Evolutionary conservation across 768 basidiomycete species (phyloP), one percentile per base, ranked within the genome.

Genomic region (Leucocoprinus birnbaumii): DNA sequence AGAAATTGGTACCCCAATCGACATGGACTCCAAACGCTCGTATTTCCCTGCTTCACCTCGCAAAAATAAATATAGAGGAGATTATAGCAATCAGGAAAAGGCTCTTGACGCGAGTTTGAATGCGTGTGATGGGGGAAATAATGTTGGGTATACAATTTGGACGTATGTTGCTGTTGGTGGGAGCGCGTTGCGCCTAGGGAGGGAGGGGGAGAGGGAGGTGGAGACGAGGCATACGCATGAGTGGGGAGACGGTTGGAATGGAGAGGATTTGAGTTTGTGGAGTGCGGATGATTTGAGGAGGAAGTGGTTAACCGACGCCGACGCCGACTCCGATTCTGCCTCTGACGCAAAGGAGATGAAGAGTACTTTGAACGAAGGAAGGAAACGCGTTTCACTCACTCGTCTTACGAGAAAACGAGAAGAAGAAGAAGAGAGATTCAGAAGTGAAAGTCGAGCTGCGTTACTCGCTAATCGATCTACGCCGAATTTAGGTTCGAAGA

Each of bases 171-270:
- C 89, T 0, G 90, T 96, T 61, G 86, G 38, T n/a, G 16, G 38
- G 4, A n/a, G 38, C 13, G 38, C 38, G 16, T 4, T 38, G 38
- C n/a, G n/a, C n/a, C n/a, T n/a, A n/a, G n/a, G n/a, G n/a, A n/a
- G n/a, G n/a, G n/a, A n/a, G n/a, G n/a, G 38, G 11, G 38, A 5
- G 16, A 38, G n/a, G 13, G 11, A 38, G 4, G 4, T 14, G 3
- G 11, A 7, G 38, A 38, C 38, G n/a, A 38, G 70, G 42, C 68
- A 86, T 64, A 77, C 76, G 22, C 92, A 98, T 65, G 74, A 82
- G 64, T 97, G 91, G 91, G 94, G 96, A 13, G 96, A 99, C 70
- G 86, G 86, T 1, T 99, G 95, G 96, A 95, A 98, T 67, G 83
- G 91, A 71, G 96, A 99, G 72, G 96, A 98, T 71, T 68, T 98